Percentiles rank a stretch among this genome's conserved stretches.
Conservation (phyloP, 2,329 filamentous ascomycete genomes). For the Ophiocordyceps camponoti-floridani region DNA sequence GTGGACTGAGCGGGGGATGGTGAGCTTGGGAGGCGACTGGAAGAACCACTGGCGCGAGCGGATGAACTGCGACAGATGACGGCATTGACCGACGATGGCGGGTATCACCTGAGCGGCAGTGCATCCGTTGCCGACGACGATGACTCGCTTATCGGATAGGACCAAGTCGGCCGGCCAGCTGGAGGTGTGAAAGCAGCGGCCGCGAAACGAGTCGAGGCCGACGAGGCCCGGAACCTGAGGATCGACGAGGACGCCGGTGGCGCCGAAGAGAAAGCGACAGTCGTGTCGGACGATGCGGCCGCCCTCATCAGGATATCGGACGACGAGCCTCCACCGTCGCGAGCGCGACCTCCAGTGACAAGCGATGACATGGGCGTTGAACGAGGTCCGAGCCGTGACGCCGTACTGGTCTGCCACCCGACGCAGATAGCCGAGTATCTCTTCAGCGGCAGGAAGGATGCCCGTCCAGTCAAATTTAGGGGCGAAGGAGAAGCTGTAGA, state of each 20-base stretch:
- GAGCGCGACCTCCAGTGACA: slow-evolving; percentile 19
- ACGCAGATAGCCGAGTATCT: slow-evolving; percentile 40
- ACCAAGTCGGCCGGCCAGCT: slow-evolving; percentile 33
- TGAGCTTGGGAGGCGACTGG: slow-evolving; percentile 10
- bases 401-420: slow-evolving; percentile 27
- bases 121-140: slow-evolving; percentile 36
- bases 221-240: slow-evolving; percentile 22
- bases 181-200: slow-evolving; percentile 34
- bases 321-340: slow-evolving; percentile 15
- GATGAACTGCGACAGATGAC: slow-evolving; percentile 21
- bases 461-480: slow-evolving; percentile 43
- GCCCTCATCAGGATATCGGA: slow-evolving; percentile 8
- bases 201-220: slow-evolving; percentile 31
- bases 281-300: slow-evolving; percentile 14
- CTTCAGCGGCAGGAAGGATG: slow-evolving; percentile 32
- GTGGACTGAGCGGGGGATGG: slow-evolving; percentile 5
- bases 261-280: slow-evolving; percentile 20
- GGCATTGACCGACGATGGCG: slow-evolving; percentile 17
- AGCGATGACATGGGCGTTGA: slow-evolving; percentile 17
- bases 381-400: slow-evolving; percentile 18
- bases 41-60: slow-evolving; percentile 24
- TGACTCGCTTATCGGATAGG: slow-evolving; percentile 27
- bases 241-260: slow-evolving; percentile 14
- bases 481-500: slow-evolving; percentile 44
- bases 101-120: slow-evolving; percentile 35